Base-by-base conservation (phyloP, 352 stramenopile genomes). In the Phytopythium boreale region DNA sequence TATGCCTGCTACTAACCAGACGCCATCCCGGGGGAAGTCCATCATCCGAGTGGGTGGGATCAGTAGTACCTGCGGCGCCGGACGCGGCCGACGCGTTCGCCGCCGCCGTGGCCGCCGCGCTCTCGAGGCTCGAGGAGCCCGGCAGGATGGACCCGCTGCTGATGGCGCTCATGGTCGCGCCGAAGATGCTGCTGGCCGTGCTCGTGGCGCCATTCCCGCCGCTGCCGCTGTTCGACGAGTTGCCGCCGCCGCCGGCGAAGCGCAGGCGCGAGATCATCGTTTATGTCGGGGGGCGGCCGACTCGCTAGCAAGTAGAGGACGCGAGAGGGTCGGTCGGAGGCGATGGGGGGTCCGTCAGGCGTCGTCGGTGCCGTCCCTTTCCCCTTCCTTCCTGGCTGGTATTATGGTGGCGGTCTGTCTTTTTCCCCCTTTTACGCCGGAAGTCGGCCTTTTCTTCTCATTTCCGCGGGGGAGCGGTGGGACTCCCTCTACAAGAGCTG, bases 221-320 rank as follows among this genome's bases (percentile, higher is more conserved):
- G 43, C 50, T 77, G 68, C 41, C 71, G 43, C 39, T 76, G 59
- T 66, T 84, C 62, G 67, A 74, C 44, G 73, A 66, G 22, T 52
- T 75, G n/a, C 70, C 77, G 55, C 22, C 65, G 22, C 72, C 76
- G 55, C 24, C 66, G 29, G 62, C 66, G 68, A 89, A 71, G 61
- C 83, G 82, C 70, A 91, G 79, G 60, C 80, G 79, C 29, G 75
- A 82, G 72, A 93, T 91, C 82, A 93, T 90, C 12, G 26, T 37
- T 22, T 26, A 10, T 6, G 59, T 29, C 58, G 29, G 26, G n/a
- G n/a, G n/a, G n/a, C n/a, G n/a, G n/a, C n/a, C n/a, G n/a, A n/a
- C n/a, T n/a, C n/a, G n/a, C n/a, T n/a, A n/a, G n/a, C n/a, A n/a
- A n/a, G n/a, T n/a, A n/a, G n/a, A n/a, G n/a, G n/a, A n/a, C n/a